Evolutionary conservation across 2,329 filamentous ascomycete species (phyloP), one percentile per base, ranked within the genome.

Genomic region (Metarhizium album): DNA sequence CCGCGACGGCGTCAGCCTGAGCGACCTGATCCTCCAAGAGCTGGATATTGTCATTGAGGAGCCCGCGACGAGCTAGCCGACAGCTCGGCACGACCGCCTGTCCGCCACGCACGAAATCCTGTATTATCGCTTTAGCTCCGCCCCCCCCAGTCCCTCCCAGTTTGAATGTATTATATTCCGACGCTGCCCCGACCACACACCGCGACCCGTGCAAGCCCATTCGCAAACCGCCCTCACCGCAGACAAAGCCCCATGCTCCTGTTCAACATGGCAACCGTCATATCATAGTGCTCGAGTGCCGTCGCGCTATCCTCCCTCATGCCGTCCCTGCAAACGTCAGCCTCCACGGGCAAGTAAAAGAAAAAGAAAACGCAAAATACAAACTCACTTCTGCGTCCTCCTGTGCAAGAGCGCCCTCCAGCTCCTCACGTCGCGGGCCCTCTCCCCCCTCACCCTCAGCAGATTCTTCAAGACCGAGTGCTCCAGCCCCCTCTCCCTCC

Each of bases 1-100:
- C 52, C 77, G 91, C 46, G 90, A 97, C 66, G 85, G 85, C n/a
- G 81, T 79, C 46, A 86, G 82, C 42, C 70, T 98, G 62, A 82
- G 77, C 35, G 78, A 84, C 35, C 66, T 97, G 51, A 69, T 97
- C 61, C 75, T 80, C 55, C 75, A 83, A 55, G 93, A 98, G 73
- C 71, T 96, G 46, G 83, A 80, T 2, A 71, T 95, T 46, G 75
- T 83, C 53, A 66, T 88, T 49, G 64, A 56, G n/a, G 50, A 55
- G 49, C 56, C 62, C 2, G 49, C 51, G 11, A 55, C 61, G 33
- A 60, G 61, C 50, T 66, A 62, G 50, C 23, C 1, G 20, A 5
- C 45, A 38, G 8, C 4, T 14, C 4, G 4, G 35, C 4, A 38
- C 11, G 11, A 4, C 16, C 35, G 11, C 35, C 16, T n/a, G 14